These are phyloP conservation scores for Boletus insuetus DNA, from an alignment of 768 basidiomycete species.

Conservation along the genomic window DNA sequence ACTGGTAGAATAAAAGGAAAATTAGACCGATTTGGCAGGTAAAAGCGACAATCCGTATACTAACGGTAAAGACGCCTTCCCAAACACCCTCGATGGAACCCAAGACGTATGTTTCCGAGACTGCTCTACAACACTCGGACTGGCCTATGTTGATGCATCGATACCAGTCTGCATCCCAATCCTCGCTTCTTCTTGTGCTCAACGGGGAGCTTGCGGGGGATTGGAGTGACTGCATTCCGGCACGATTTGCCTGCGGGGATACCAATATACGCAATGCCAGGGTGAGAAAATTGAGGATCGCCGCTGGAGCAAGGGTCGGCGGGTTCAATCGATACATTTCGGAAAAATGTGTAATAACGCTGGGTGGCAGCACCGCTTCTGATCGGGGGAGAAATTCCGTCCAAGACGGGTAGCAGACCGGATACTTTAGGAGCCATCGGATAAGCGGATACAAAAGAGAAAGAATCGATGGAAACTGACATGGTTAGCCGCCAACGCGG, in stretches of 20 bases:
- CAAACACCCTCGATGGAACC: constrained; percentile 76
- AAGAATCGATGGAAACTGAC: constrained; percentile 35
- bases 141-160: constrained; percentile 44
- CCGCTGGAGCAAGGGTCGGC: constrained; percentile 65
- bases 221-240: constrained; percentile 6
- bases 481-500: constrained; percentile 66
- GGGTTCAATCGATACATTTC: constrained; percentile 46
- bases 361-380: constrained; percentile 17
- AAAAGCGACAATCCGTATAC: constrained; percentile 23
- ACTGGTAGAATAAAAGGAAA: constrained; percentile 39
- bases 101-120: constrained; percentile 51
- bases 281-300: constrained; percentile 67
- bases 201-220: constrained; percentile 12
- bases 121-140: constrained; percentile 29
- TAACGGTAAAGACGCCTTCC: constrained; percentile 77
- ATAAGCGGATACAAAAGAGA: constrained; percentile 1
- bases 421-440: constrained; percentile 48
- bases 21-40: background rate
- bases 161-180: constrained; percentile 74
- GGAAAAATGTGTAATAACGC: constrained; percentile 41
- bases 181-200: constrained; percentile 35
- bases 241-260: background rate
- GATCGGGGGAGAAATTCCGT: constrained; percentile 46
- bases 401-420: constrained; percentile 58
- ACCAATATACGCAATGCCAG: constrained; percentile 35